Evolutionary conservation across 768 basidiomycete species (phyloP), one percentile per base, ranked within the genome.

Genomic region (Podaxis rugospora): DNA sequence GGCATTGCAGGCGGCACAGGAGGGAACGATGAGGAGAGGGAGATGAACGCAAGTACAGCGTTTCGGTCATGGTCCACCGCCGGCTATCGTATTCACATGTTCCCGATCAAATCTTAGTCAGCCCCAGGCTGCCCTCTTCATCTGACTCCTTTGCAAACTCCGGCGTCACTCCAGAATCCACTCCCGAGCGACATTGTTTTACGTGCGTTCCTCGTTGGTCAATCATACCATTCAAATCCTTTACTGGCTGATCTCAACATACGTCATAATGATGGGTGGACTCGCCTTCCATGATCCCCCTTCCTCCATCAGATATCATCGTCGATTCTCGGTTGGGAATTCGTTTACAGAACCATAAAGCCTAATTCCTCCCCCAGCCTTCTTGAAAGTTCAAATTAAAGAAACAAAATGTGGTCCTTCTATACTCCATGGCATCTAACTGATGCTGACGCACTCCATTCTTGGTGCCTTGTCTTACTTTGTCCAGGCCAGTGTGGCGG

Each of bases 41-140:
- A 14, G 51, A 28, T 27, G 28, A 46, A 60, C 14, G 16, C 40
- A 27, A 44, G 39, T 25, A 42, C 50, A 28, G 57, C 57, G 51
- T 39, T 49, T 32, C 37, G 46, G 35, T 49, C 28, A 35, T 40
- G 42, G 21, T n/a, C 37, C 49, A 27, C 18, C 42, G 55, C 53
- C 59, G 59, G 59, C 32, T 61, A 61, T 54, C 28, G 39, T n/a
- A 54, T 61, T 61, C 59, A 61, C 59, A 61, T 61, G 59, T 61
- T 60, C 40, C 59, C 59, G 59, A 61, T 61, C 59, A 61, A 55
- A 21, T 14, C 27, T 61, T 54, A 61, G 25, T 61, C 59, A 61
- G 28, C 59, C 36, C 21, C 21, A 21, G 13, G 13, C n/a, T 42
- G 5, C 27, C 28, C 50, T 16, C 42, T 5, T 6, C 27, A 28